A percentile compares a stretch with the other conserved stretches of the same genome.
Conservation (phyloP, 768 basidiomycete species). For the Crepidotus variabilis region DNA sequence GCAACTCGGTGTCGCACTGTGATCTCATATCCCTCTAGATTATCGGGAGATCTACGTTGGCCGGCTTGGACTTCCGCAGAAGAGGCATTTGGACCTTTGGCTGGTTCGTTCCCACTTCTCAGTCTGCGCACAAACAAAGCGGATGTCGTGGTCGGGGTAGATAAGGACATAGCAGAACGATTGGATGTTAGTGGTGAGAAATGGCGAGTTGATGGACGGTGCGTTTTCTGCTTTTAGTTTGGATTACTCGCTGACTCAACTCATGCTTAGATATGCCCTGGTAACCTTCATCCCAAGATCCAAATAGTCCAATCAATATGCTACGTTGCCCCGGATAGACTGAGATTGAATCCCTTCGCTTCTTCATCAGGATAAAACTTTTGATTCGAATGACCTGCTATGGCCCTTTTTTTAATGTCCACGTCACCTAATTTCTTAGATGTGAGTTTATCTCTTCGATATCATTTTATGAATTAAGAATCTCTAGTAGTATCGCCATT, state of each 20-base stretch:
- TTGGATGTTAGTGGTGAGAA: conserved; percentile 62
- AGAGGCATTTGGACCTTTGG: conserved; percentile 75
- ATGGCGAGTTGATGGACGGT: conserved; percentile 84
- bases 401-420: too few species aligned
- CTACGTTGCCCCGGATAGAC: not conserved
- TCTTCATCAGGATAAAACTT: too few species aligned
- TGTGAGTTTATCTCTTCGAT: too few species aligned
- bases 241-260: not conserved
- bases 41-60: conserved; percentile 89
- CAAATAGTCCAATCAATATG: not conserved
- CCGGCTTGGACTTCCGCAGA: conserved; percentile 74
- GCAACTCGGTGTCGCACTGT: not conserved
- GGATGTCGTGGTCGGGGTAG: conserved; percentile 85
- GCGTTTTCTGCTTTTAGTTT: conserved; percentile 18
- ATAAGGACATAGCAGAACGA: conserved; percentile 60
- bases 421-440: too few species aligned
- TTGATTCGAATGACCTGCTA: too few species aligned
- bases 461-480: too few species aligned
- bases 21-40: conserved; percentile 37
- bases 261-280: conserved; percentile 38
- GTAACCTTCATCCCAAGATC: conserved; percentile 28
- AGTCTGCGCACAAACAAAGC: conserved; percentile 94
- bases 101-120: conserved; percentile 74
- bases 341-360: not conserved
- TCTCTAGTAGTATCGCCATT: too few species aligned